Conservation (phyloP, 2,329 filamentous ascomycete genomes). For the Penicillium capsulatum region DNA sequence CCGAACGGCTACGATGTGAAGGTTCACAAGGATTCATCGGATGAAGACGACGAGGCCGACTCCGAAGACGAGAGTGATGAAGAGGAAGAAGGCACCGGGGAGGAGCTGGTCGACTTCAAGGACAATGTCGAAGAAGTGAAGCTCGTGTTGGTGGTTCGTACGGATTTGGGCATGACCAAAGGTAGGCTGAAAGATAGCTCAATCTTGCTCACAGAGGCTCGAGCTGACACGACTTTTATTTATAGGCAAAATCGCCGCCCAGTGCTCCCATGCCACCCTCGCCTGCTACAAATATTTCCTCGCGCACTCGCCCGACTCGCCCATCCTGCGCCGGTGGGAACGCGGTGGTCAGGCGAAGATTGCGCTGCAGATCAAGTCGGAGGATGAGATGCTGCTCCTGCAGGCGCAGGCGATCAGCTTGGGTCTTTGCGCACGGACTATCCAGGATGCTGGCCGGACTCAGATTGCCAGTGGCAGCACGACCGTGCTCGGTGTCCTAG, state of each 20-base stretch:
- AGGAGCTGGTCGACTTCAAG: conserved; percentile 47
- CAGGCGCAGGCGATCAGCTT: conserved; percentile 76
- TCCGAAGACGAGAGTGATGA: conserved; percentile 64
- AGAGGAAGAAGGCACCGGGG: conserved; percentile 60
- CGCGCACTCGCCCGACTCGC: conserved; percentile 49
- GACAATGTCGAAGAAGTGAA: conserved; percentile 79
- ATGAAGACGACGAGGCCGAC: conserved; percentile 39
- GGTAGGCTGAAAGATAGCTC: conserved; percentile 62
- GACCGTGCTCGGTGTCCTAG: conserved; percentile 81
- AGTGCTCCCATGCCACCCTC: conserved; percentile 92
- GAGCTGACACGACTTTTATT: too few species aligned
- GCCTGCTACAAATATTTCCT: conserved; percentile 89
- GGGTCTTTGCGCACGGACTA: conserved; percentile 81
- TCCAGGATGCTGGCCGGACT: conserved; percentile 92
- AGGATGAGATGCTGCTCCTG: conserved; percentile 72
- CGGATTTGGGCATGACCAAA: conserved; percentile 95
- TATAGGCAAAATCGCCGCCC: conserved; percentile 91
- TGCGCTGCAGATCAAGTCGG: conserved; percentile 79
- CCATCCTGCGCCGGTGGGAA: conserved; percentile 81
- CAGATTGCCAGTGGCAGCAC: conserved; percentile 92
- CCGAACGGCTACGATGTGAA: conserved; percentile 53
- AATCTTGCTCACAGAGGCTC: too few species aligned
- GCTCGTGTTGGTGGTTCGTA: conserved; percentile 84
- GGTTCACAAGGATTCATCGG: conserved; percentile 42
- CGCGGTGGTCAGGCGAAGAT: conserved; percentile 84